These are phyloP conservation scores for Botrytis elliptica DNA, from an alignment of 2,329 filamentous ascomycete species.

Conservation along the genomic window DNA sequence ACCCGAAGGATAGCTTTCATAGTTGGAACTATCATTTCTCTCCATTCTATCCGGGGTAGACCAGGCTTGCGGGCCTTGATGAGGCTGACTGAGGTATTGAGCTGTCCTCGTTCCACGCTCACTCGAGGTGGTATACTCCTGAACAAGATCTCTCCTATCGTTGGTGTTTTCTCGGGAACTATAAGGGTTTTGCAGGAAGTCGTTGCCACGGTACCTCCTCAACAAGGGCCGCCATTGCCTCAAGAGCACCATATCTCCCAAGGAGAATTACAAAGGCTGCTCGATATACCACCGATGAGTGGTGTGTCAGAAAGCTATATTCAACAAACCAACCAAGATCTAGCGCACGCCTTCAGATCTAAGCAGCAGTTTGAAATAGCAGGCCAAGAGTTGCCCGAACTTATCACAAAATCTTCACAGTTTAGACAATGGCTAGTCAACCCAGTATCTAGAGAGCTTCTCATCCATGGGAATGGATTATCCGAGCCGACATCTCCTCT, in stretches of 20 bases:
- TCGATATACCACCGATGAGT: not conserved
- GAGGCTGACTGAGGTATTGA: too few species aligned
- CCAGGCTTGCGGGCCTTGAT: too few species aligned
- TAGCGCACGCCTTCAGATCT: not conserved
- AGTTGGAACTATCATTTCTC: too few species aligned
- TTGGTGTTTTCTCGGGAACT: too few species aligned
- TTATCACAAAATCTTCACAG: not conserved
- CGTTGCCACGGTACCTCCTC: not conserved
- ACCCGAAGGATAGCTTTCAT: too few species aligned
- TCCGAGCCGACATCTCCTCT: not conserved
- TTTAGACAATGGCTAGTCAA: not conserved
- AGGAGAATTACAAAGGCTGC: not conserved
- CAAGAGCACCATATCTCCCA: not conserved
- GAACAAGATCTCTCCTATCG: accelerated
- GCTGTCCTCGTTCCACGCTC: too few species aligned
- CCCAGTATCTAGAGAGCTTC: not conserved
- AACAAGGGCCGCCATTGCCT: not conserved
- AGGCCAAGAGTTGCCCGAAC: not conserved
- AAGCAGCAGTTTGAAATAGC: not conserved
- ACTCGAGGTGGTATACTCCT: too few species aligned
- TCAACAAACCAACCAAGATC: not conserved
- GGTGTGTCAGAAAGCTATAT: not conserved
- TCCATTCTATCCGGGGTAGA: too few species aligned
- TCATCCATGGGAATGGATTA: not conserved
- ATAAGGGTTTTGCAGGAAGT: too few species aligned